Percentiles rank a stretch among this genome's conserved stretches.
Conservation (phyloP, 1,139 yeast genomes). For the Protomyces arabidopsidicola region DNA sequence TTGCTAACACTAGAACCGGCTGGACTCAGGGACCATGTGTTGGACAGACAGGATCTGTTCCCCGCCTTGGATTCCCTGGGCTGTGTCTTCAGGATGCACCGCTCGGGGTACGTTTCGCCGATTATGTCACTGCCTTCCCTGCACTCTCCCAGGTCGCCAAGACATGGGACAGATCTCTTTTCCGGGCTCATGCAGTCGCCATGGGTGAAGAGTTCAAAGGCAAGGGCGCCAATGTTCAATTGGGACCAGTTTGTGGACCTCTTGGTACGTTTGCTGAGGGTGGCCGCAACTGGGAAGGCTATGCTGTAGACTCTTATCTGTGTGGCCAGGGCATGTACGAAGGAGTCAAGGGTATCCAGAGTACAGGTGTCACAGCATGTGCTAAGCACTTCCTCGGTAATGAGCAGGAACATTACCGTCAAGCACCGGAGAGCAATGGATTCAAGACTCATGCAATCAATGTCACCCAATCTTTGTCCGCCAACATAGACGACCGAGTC, state of each 20-base stretch:
- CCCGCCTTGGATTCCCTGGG: slow-evolving; percentile 54
- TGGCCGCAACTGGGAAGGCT: slow-evolving; percentile 65
- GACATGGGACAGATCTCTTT: slow-evolving; percentile 54
- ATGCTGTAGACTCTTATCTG: slow-evolving; percentile 60
- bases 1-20: slow-evolving; percentile 41
- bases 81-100: slow-evolving; percentile 64
- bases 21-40: slow-evolving; percentile 63
- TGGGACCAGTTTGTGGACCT: slow-evolving; percentile 62
- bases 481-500: slow-evolving; percentile 58
- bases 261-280: slow-evolving; percentile 59
- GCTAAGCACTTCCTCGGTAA: slow-evolving; percentile 56
- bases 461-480: slow-evolving; percentile 34
- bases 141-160: slow-evolving; percentile 58
- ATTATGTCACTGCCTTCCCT: slow-evolving; percentile 55
- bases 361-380: slow-evolving; percentile 54
- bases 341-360: slow-evolving; percentile 55
- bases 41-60: slow-evolving; percentile 60
- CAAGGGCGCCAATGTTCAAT: slow-evolving; percentile 49
- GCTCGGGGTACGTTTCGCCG: slow-evolving; percentile 57
- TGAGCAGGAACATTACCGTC: slow-evolving; percentile 64
- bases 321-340: slow-evolving; percentile 57
- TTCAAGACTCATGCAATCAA: slow-evolving; percentile 22
- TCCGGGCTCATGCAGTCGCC: slow-evolving; percentile 53
- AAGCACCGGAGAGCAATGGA: slow-evolving; percentile 53
- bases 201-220: slow-evolving; percentile 53